Conservation (phyloP, 805 yeast genomes). For the Yarrowia hollandica region DNA sequence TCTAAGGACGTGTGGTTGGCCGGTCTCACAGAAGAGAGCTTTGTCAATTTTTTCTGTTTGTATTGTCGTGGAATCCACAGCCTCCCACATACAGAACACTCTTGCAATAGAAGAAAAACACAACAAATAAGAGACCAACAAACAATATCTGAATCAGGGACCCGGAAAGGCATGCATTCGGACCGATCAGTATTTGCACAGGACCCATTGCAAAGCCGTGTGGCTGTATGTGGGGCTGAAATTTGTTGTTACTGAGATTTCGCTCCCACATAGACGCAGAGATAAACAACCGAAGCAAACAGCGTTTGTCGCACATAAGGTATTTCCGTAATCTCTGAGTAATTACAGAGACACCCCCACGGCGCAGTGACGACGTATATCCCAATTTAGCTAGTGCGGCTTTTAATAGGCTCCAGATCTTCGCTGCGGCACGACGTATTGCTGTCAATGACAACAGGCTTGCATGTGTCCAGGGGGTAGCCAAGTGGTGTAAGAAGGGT, state of each 20-base stretch:
- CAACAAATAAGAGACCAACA: neutral
- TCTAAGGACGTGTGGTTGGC: too few species aligned
- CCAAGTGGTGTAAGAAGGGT: neutral
- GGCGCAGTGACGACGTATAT: neutral
- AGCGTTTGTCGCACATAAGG: too few species aligned
- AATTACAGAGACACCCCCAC: constrained; percentile 7
- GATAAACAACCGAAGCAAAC: neutral
- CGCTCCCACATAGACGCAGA: too few species aligned
- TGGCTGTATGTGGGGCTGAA: neutral
- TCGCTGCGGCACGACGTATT: constrained; percentile 17
- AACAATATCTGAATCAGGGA: constrained; percentile 6
- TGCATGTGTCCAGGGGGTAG: neutral
- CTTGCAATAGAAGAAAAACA: neutral
- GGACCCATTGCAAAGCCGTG: neutral
- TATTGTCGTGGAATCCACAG: too few species aligned
- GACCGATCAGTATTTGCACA: neutral
- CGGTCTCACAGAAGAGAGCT: too few species aligned
- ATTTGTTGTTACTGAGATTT: too few species aligned
- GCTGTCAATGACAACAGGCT: neutral
- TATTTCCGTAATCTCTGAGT: too few species aligned
- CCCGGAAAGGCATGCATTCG: constrained; percentile 3
- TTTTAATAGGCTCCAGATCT: constrained; percentile 12
- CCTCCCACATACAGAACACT: too few species aligned
- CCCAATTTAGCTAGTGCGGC: neutral
- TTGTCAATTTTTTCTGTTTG: too few species aligned